Percentiles rank a stretch among this genome's conserved stretches.
phyloP scores from a whole-genome alignment of 257 asterid genomes.

The Gynochthodes officinalis region DNA sequence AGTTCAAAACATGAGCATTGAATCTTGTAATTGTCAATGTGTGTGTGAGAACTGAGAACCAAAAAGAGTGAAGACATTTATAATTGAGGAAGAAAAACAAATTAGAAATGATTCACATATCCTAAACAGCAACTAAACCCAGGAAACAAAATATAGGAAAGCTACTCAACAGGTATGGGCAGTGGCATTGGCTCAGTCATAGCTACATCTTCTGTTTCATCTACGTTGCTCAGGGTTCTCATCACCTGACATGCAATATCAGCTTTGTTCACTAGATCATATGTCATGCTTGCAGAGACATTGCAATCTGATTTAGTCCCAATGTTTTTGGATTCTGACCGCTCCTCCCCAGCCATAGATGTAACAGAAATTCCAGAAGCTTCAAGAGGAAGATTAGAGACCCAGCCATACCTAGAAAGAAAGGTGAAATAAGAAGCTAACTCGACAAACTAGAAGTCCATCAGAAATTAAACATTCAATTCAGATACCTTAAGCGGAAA shows the following conservation, averaged over 20 bases:
- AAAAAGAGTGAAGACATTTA: not conserved
- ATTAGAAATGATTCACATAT: not conserved
- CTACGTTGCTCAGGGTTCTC: conserved; percentile 22
- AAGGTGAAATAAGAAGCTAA: conserved; percentile 20
- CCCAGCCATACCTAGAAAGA: conserved; percentile 77
- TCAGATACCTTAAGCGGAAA: conserved; percentile 77
- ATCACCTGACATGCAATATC: conserved; percentile 31
- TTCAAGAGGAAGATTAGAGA: conserved; percentile 34
- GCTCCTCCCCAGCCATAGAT: conserved; percentile 33
- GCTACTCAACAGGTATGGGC: conserved; percentile 33
- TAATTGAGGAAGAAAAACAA: not conserved
- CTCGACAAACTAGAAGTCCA: not conserved
- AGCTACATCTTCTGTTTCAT: conserved; percentile 32
- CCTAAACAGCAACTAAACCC: not conserved
- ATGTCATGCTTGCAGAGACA: conserved; percentile 24
- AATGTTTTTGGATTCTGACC: conserved; percentile 27
- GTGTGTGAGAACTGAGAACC: not conserved
- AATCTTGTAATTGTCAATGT: not conserved
- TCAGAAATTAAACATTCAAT: conserved; percentile 13
- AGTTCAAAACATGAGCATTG: not conserved
- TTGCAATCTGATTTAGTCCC: conserved; percentile 29
- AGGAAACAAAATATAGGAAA: conserved; percentile 23
- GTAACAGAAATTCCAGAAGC: conserved; percentile 28
- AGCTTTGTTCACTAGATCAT: conserved; percentile 22
- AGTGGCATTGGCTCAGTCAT: conserved; percentile 34